Evolutionary conservation across 83 land plant species (phyloP), one percentile per base, ranked within the genome.

Genomic region (Thuja plicata): DNA sequence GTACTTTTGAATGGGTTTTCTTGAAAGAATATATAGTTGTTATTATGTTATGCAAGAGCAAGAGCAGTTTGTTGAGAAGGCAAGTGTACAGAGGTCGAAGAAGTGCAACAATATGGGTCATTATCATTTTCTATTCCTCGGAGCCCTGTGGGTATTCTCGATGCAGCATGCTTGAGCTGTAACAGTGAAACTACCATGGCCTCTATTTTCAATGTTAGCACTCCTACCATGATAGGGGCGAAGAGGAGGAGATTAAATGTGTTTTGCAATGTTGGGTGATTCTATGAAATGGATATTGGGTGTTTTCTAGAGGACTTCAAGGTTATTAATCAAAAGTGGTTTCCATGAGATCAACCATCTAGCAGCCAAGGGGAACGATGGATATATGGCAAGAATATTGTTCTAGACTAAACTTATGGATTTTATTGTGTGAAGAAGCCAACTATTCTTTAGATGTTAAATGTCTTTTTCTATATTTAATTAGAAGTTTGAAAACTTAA

Each of bases 71-170:
- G 54, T 82, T 81, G 60, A 55, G 17, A 85, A 48, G 86, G 80
- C n/a, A 1, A 85, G 77, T 66, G 80, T 87, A 11, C 13, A 15
- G 37, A 45, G 21, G 21, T 21, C 37, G 24, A n/a, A n/a, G n/a
- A n/a, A n/a, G 27, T n/a, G n/a, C 81, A 30, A 17, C 34, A 19
- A 37, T 88, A 66, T 87, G 52, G 27, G 60, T 88, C 87, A 32
- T 1, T 8, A 48, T 12, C 32, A 5, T 82, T 77, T 2, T 88
- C 92, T 6, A 57, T 52, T 52, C 89, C 91, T 7, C 87, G 24
- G 74, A 92, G 93, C 60, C 93, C 93, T 30, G 86, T 77, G 55
- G 93, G 90, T 2, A 92, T 90, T 38, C 32, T 92, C 71, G 93
- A 90, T 41, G 93, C 93, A 11, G 50, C 86, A 81, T 90, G 80